Base-by-base conservation (phyloP, 768 basidiomycete species). In the Tricholoma furcatifolium region DNA sequence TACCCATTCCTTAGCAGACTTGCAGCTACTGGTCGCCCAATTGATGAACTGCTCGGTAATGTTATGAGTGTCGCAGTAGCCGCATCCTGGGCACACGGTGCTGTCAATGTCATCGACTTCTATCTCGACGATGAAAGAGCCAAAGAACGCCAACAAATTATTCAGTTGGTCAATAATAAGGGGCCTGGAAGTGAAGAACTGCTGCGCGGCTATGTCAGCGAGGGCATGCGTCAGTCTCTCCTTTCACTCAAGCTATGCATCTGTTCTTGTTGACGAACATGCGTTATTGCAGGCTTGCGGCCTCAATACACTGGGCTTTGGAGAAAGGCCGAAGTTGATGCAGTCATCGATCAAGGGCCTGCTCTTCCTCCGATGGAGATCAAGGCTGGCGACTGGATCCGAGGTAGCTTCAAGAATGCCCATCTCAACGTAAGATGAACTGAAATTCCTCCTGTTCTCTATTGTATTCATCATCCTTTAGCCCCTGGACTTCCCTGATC, bases 21-120 rank as follows among this genome's bases (percentile, higher is more conserved):
- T n/a, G 63, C 69, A 1, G 63, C 62, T 7, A 66, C 69, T 11
- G 70, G 71, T 5, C 63, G 69, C 8, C 74, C 50, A 21, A n/a
- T 42, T 24, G 48, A 50, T 24, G 27, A 50, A n/a, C 48, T 50
- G 23, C 3, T 51, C 18, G 43, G 34, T 1, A 51, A 44, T 18
- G 14, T 51, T 15, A 4, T 51, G 12, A 21, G 18, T 15, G 42
- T 51, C 14, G 42, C 42, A 14, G 50, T 44, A 1, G 34, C 34
- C 6, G n/a, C 35, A 38, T 51, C 42, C 18, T 45, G 30, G 21
- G 50, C 50, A 2, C 50, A 51, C 57, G 75, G 73, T 12, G 71
- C 72, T 20, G 69, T 74, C 11, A 69, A 78, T 39, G 71, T 81
- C 18, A 63, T 83, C 44, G 75, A 82, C 58, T 81, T 82, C 66